Conservation (phyloP, 352 stramenopile genomes). For the Blastocystis sp. region DNA sequence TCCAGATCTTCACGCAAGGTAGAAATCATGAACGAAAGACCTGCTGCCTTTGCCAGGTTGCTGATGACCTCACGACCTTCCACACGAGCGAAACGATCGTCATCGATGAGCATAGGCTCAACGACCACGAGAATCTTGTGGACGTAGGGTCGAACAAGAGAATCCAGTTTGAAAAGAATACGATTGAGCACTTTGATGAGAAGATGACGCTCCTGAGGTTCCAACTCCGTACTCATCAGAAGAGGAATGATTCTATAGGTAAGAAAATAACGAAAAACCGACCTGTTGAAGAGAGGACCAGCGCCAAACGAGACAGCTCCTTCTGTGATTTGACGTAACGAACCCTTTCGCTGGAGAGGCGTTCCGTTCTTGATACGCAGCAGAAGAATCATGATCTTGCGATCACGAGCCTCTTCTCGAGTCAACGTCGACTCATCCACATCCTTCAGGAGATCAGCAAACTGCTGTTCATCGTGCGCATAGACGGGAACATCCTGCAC, state of each 20-base stretch:
- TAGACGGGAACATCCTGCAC: conserved; percentile 86
- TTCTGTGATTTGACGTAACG: conserved; percentile 81
- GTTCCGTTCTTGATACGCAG: conserved; percentile 99
- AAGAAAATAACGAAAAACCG: background rate
- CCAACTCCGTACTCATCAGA: conserved; percentile 93
- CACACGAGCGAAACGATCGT: conserved; percentile 97
- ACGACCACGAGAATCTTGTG: conserved; percentile 98
- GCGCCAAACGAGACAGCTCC: conserved; percentile 91
- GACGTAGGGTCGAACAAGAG: conserved; percentile 94
- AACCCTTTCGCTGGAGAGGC: conserved; percentile 82
- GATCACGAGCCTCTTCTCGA: conserved; percentile 85
- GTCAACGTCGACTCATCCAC: conserved; percentile 70
- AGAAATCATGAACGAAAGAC: conserved; percentile 96
- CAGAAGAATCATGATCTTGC: conserved; percentile 93
- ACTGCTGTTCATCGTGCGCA: conserved; percentile 96
- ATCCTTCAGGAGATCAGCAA: conserved; percentile 70
- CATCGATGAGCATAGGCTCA: conserved; percentile 96
- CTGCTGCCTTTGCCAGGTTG: conserved; percentile 95
- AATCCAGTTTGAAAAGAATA: conserved; percentile 96
- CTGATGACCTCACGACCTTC: conserved; percentile 98
- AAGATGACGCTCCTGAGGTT: conserved; percentile 97
- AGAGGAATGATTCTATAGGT: conserved; percentile 83
- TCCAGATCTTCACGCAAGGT: conserved; percentile 98
- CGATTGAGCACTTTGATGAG: conserved; percentile 99
- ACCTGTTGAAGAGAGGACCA: conserved; percentile 92